phyloP scores from a whole-genome alignment of 2,329 filamentous ascomycete genomes.

The Trichothecium roseum region DNA sequence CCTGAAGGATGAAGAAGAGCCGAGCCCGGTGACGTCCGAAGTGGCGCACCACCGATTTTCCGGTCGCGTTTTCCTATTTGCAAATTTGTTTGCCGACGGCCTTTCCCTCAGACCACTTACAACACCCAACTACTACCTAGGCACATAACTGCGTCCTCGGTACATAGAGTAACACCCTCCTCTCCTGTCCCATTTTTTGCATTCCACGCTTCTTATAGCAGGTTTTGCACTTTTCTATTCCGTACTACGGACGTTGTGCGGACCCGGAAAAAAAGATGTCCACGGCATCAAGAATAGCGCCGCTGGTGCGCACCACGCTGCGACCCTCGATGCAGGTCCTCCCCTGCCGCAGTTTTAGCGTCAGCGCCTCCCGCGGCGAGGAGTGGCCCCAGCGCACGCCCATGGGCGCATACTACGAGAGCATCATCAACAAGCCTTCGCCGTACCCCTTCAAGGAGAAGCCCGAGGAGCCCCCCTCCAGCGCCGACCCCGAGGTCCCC shows the following conservation, averaged over 20 bases:
- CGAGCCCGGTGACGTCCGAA: conserved; percentile 1
- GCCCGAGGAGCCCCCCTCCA: conserved; percentile 31
- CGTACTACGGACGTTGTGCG: too few species aligned
- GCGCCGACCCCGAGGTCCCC: conserved; percentile 17
- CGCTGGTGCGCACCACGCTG: conserved; percentile 18
- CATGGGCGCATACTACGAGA: conserved; percentile 48
- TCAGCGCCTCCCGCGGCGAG: conserved; percentile 14
- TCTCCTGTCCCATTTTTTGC: too few species aligned
- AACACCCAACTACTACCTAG: too few species aligned
- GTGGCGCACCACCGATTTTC: too few species aligned
- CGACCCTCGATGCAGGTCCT: conserved; percentile 13
- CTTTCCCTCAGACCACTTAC: too few species aligned
- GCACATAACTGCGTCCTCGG: too few species aligned
- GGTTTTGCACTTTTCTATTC: too few species aligned
- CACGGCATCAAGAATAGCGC: conserved; percentile 16
- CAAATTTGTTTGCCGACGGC: too few species aligned
- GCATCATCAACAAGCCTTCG: conserved; percentile 37
- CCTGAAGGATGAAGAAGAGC: background rate
- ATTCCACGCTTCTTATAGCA: too few species aligned
- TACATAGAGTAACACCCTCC: too few species aligned
- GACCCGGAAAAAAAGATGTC: too few species aligned
- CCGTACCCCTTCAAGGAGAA: conserved; percentile 27
- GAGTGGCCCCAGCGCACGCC: conserved; percentile 30
- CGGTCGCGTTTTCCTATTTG: too few species aligned
- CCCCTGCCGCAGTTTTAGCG: conserved; percentile 5